These are phyloP conservation scores for Mortierella polycephala DNA, from an alignment of 371 early-diverging fungal genomes.

Conservation along the genomic window DNA sequence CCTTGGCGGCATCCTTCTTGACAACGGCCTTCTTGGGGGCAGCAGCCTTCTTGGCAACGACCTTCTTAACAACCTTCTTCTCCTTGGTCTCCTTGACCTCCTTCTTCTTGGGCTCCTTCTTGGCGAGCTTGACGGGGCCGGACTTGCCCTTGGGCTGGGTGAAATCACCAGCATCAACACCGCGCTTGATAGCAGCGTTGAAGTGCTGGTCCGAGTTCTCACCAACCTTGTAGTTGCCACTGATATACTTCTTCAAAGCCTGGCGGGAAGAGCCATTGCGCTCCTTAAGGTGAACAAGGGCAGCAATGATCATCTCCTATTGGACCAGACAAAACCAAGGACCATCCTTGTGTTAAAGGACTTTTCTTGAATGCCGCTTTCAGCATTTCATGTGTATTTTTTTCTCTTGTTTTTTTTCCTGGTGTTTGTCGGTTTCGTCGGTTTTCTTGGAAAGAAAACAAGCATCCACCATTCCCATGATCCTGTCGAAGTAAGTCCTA, in stretches of 20 bases:
- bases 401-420: background rate
- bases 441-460: too few species aligned
- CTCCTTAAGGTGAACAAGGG: conserved; percentile 77
- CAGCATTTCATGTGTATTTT: background rate
- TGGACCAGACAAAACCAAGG: background rate
- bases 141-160: conserved; percentile 79
- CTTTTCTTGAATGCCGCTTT: too few species aligned
- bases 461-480: too few species aligned
- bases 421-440: background rate
- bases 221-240: conserved; percentile 78
- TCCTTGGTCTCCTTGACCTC: conserved; percentile 62
- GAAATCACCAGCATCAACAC: conserved; percentile 73
- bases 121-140: conserved; percentile 79
- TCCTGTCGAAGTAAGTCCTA: too few species aligned
- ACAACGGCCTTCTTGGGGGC: conserved; percentile 45
- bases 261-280: conserved; percentile 83
- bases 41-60: conserved; percentile 56
- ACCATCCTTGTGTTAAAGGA: background rate
- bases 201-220: conserved; percentile 71
- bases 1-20: conserved; percentile 57
- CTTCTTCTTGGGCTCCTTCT: conserved; percentile 68
- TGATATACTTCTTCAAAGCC: conserved; percentile 87
- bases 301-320: conserved; percentile 69
- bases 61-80: conserved; percentile 52
- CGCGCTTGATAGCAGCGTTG: conserved; percentile 81